These are phyloP conservation scores for Aspergillus japonicus DNA, from an alignment of 2,329 filamentous ascomycete species.

Conservation along the genomic window DNA sequence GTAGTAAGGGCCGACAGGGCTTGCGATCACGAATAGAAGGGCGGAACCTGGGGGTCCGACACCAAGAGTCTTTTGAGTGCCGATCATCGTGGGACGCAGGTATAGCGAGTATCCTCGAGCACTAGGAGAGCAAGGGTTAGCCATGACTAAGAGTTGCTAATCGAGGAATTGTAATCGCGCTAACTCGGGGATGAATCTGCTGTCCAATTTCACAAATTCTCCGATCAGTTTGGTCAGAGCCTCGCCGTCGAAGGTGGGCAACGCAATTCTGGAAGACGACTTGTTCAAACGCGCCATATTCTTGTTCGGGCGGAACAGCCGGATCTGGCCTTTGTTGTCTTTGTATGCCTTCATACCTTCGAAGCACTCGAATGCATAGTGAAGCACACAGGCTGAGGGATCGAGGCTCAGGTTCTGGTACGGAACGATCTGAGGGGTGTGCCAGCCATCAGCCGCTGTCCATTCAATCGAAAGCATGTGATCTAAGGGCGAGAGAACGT, in stretches of 20 bases:
- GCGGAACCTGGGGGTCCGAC: constrained; percentile 90
- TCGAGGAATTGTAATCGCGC: constrained; percentile 20
- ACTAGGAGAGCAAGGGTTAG: constrained; percentile 30
- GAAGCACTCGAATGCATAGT: constrained; percentile 98
- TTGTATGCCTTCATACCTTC: constrained; percentile 99
- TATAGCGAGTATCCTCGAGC: constrained; percentile 87
- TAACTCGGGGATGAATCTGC: constrained; percentile 82
- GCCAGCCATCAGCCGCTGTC: constrained; percentile 82
- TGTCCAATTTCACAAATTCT: constrained; percentile 74
- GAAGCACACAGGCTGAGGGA: constrained; percentile 93
- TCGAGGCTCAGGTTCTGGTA: constrained; percentile 98
- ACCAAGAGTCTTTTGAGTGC: constrained; percentile 90
- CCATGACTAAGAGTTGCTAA: background rate
- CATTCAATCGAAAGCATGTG: constrained; percentile 97
- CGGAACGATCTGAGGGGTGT: constrained; percentile 76
- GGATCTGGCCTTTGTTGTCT: constrained; percentile 72
- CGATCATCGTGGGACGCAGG: constrained; percentile 93
- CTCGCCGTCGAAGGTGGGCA: constrained; percentile 77
- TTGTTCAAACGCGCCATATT: constrained; percentile 96
- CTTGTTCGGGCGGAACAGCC: constrained; percentile 89
- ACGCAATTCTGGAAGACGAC: constrained; percentile 84
- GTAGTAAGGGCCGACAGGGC: constrained; percentile 95
- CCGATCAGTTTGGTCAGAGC: constrained; percentile 78
- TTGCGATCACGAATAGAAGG: constrained; percentile 91
- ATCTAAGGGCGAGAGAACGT: constrained; percentile 56